A percentile compares a stretch with the other conserved stretches of the same genome.
phyloP scores from a whole-genome alignment of 2,329 filamentous ascomycete species.

The Trichoderma aggressivum region DNA sequence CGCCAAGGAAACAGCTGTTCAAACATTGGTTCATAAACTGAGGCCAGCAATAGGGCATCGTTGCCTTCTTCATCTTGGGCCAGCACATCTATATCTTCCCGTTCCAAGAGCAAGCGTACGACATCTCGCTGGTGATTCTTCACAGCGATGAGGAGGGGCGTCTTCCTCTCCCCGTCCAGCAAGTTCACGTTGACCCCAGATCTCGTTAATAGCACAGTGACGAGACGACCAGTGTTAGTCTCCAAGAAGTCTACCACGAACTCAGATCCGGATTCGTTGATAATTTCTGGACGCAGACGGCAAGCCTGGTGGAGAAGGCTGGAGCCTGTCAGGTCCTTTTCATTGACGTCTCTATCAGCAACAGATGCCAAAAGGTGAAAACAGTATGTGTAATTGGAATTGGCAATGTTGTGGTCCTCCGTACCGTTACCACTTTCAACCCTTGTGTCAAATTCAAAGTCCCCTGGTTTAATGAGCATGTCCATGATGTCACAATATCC shows the following conservation, averaged over 20 bases:
- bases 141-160: neutral
- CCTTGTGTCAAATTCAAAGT: neutral
- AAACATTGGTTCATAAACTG: rapidly evolving
- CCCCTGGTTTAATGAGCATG: neutral
- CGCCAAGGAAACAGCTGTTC: rapidly evolving
- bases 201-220: neutral
- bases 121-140: neutral
- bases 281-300: too few species aligned
- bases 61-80: rapidly evolving
- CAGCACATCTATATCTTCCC: neutral
- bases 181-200: neutral
- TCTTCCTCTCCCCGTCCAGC: rapidly evolving
- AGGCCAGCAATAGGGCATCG: neutral
- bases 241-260: neutral
- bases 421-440: neutral
- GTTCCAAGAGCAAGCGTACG: neutral
- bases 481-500: neutral
- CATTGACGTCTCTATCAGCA: too few species aligned
- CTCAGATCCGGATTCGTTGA: too few species aligned
- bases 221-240: neutral
- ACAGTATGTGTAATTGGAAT: too few species aligned
- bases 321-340: too few species aligned
- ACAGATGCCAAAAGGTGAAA: too few species aligned
- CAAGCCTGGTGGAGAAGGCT: too few species aligned
- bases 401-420: too few species aligned